These are phyloP conservation scores for Moesziomyces antarcticus DNA, from an alignment of 1,284 basidiomycete species.

Conservation along the genomic window DNA sequence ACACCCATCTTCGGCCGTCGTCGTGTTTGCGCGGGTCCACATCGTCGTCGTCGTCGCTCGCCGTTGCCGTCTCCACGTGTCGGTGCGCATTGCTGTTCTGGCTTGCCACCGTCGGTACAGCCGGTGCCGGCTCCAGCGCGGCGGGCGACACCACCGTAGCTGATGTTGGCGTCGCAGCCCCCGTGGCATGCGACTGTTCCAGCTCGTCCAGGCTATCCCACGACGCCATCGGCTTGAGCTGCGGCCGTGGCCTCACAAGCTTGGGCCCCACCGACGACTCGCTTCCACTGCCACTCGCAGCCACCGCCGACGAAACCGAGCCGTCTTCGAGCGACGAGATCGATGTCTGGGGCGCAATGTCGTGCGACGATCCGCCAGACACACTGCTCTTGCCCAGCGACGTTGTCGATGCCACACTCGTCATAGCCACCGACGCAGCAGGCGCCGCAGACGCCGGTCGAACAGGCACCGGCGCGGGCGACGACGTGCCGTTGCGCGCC, in stretches of 20 bases:
- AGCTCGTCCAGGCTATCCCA: slow-evolving; percentile 48
- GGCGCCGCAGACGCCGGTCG: slow-evolving; percentile 41
- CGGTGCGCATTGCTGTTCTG: slow-evolving; percentile 29
- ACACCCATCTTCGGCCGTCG: slow-evolving; percentile 81
- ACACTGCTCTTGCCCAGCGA: slow-evolving; percentile 13
- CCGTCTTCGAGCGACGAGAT: slow-evolving; percentile 36
- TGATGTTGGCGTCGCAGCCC: slow-evolving; percentile 8
- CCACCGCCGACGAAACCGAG: neutral
- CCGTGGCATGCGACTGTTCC: slow-evolving; percentile 19
- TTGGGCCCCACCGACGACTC: slow-evolving; percentile 20
- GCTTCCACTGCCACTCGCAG: slow-evolving; percentile 6
- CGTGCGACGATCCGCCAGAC: slow-evolving; percentile 21
- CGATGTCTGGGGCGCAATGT: slow-evolving; percentile 30
- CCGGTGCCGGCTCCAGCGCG: slow-evolving; percentile 26
- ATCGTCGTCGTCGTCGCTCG: slow-evolving; percentile 27
- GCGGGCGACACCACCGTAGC: neutral
- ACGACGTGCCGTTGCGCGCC: slow-evolving; percentile 13
- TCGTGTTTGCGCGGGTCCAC: slow-evolving; percentile 30
- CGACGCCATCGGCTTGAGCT: slow-evolving; percentile 33
- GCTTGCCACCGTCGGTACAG: slow-evolving; percentile 24
- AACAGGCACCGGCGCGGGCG: slow-evolving; percentile 25
- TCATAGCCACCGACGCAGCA: slow-evolving; percentile 21
- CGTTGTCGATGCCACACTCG: slow-evolving; percentile 8
- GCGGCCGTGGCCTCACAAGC: slow-evolving; percentile 25
- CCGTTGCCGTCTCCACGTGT: slow-evolving; percentile 12